Evolutionary conservation across 2,329 filamentous ascomycete species (phyloP).

Genomic region (Cryphonectria parasitica): DNA sequence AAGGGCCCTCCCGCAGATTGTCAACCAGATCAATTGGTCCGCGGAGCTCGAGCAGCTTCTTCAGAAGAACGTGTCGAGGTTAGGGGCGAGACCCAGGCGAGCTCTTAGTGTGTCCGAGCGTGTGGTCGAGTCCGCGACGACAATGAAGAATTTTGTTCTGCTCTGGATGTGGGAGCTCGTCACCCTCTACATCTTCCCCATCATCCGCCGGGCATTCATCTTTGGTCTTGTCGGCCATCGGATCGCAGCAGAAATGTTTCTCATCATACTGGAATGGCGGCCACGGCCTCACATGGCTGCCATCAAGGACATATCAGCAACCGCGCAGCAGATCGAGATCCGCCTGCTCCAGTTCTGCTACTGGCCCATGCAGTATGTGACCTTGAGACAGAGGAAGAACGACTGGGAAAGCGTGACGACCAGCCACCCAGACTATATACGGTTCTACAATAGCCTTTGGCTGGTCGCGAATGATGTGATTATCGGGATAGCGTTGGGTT

Average conservation of each 20-base stretch:
- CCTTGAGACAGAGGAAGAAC: slow-evolving; percentile 82
- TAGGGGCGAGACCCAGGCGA: slow-evolving; percentile 80
- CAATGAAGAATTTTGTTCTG: slow-evolving; percentile 76
- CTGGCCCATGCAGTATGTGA: slow-evolving; percentile 96
- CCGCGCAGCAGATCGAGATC: slow-evolving; percentile 96
- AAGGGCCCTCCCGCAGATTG: slow-evolving; percentile 74
- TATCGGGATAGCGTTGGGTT: slow-evolving; percentile 93
- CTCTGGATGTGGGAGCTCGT: slow-evolving; percentile 72
- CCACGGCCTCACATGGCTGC: slow-evolving; percentile 77
- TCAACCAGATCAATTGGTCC: slow-evolving; percentile 95
- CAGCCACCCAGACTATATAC: slow-evolving; percentile 95
- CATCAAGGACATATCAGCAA: slow-evolving; percentile 93
- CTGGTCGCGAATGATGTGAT: slow-evolving; percentile 98
- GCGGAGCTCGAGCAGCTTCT: slow-evolving; percentile 85
- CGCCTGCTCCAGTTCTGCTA: slow-evolving; percentile 98
- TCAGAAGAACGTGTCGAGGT: slow-evolving; percentile 85
- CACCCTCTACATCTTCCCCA: slow-evolving; percentile 76
- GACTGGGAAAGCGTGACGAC: slow-evolving; percentile 96
- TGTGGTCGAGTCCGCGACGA: slow-evolving; percentile 90
- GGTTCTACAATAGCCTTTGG: slow-evolving; percentile 99
- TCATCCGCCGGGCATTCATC: slow-evolving; percentile 75
- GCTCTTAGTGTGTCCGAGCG: slow-evolving; percentile 91
- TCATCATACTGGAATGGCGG: slow-evolving; percentile 84
- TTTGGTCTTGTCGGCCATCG: slow-evolving; percentile 79
- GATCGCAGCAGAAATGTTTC: slow-evolving; percentile 75